Evolutionary conservation across 371 early-diverging fungal genomes (phyloP), one percentile per base, ranked within the genome.

Genomic region (Mucor piriformis): DNA sequence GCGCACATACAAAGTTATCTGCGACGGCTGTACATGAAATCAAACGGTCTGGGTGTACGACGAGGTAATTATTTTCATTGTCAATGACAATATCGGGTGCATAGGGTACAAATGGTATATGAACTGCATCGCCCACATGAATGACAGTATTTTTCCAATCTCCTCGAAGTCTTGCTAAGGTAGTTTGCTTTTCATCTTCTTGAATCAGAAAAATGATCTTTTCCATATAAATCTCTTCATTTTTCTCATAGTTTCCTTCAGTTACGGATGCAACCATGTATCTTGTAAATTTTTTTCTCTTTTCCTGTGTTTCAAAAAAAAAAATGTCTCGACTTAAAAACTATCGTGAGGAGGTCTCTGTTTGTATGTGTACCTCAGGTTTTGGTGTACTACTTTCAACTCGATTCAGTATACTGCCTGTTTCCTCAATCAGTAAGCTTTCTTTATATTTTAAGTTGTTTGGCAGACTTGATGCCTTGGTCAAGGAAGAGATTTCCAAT

Each of bases 31-130:
- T 93, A 18, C 88, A 82, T 0, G 93, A 81, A 13, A 97, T 77
- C 11, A 97, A 73, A 2, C 63, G 67, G 55, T 97, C 97, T 0
- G 97, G 97, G 48, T 92, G 85, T 12, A 91, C 68, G 23, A 95
- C 81, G 11, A 92, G 65, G 32, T 81, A 75, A 20, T 83, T 72
- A 2, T 76, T 61, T 5, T 61, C 38, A 29, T 82, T 75, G 47
- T 86, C 81, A 37, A 90, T 63, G 13, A 83, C 63, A 11, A 84
- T 64, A 59, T 70, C 29, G 42, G 50, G 1, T 10, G 18, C 7
- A 21, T 58, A 25, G 47, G 54, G 6, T 59, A 52, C 29, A 47
- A 50, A 32, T 3, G 82, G 73, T 18, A 87, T 69, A 61, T 89
- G 83, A 2, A 89, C 74, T 21, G 70, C 69, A 32, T 86, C 80